Evolutionary conservation across 306 rosid species (phyloP).

Genomic region (Herpetospermum pedunculosum): DNA sequence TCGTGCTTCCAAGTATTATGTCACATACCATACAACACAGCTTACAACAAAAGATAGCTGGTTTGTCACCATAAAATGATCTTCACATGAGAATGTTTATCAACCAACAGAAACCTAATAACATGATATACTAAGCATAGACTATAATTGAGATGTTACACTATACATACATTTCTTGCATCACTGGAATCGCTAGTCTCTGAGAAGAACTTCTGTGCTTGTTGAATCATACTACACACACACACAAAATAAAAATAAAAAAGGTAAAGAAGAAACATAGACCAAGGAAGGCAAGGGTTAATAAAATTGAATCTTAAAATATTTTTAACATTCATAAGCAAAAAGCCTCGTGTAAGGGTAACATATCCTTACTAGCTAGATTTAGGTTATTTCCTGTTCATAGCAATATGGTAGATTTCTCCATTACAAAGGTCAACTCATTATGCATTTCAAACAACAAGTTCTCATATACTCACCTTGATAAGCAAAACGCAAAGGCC

Average conservation of each 20-base stretch:
- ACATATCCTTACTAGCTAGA: neutral
- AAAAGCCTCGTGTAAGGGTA: neutral
- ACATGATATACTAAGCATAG: neutral
- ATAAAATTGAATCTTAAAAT: neutral
- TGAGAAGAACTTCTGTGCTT: slow-evolving; percentile 54
- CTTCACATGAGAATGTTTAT: neutral
- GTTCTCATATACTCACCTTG: slow-evolving; percentile 47
- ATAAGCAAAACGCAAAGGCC: slow-evolving; percentile 81
- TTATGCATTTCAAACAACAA: slow-evolving; percentile 11
- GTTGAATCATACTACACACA: slow-evolving; percentile 65
- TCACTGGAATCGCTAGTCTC: slow-evolving; percentile 56
- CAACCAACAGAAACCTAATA: neutral
- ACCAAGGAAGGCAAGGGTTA: neutral
- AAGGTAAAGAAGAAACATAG: neutral
- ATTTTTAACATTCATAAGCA: neutral
- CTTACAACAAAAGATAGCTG: neutral
- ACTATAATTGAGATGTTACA: neutral
- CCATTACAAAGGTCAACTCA: neutral
- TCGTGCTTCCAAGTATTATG: neutral
- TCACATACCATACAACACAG: neutral
- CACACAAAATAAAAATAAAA: neutral
- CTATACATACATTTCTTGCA: slow-evolving; percentile 50
- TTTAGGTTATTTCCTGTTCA: neutral
- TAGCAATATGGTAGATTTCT: slow-evolving; percentile 1
- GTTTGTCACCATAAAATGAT: neutral